Evolutionary conservation across 2,329 filamentous ascomycete species (phyloP), one percentile per base, ranked within the genome.

Genomic region (Colletotrichum tofieldiae): DNA sequence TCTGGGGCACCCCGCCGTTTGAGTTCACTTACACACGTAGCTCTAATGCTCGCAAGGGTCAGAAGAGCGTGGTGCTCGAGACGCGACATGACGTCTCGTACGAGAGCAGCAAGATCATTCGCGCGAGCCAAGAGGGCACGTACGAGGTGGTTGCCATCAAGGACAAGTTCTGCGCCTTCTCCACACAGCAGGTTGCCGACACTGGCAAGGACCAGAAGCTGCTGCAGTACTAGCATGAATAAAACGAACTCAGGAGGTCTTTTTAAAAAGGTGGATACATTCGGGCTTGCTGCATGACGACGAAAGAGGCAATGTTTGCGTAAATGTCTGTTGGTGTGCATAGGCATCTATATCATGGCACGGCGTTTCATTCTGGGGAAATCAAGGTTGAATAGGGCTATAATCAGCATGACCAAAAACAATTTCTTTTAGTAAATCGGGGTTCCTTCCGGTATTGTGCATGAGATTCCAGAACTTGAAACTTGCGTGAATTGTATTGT

Each of bases 141-240:
- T 99, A 99, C 80, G 96, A 99, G 84, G 96, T 99, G 23, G 94
- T 98, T 39, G 93, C 94, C 14, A 98, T 99, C 83, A 97, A 97
- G 86, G 96, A 99, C 83, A 91, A 91, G 78, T 97, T 90, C 84
- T 99, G 96, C 81, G 92, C 94, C 35, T 98, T 97, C 82, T 94
- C 94, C 56, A 96, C 92, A 73, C 89, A 92, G 78, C 88, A 90
- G 75, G 83, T 87, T 49, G 84, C 84, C 56, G 86, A 86, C 63
- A 67, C 55, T 49, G 88, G 85, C 71, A 85, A 83, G 75, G 84
- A 86, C 56, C 78, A 83, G 78, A 81, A 86, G 79, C 69, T 75
- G 45, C 61, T 75, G 35, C 49, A 74, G 49, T 67, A 73, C 32
- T 74, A 73, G 51, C 63, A 67, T 59, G 67, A 61, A 54, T 49